phyloP scores from a whole-genome alignment of 2,329 filamentous ascomycete species.

The Penicillium polonicum region DNA sequence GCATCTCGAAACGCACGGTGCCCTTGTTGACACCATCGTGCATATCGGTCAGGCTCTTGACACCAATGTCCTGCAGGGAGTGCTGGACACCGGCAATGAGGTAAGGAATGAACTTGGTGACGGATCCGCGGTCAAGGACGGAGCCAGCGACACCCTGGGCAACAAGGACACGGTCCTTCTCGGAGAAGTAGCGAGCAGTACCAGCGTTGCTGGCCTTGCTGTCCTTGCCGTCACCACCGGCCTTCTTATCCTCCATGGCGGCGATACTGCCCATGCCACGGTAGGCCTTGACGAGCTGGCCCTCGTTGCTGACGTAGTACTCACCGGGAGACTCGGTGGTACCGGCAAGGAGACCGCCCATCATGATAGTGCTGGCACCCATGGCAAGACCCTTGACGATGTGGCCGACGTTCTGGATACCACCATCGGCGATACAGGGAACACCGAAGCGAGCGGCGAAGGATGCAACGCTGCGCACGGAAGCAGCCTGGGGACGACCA shows the following conservation, averaged over 20 bases:
- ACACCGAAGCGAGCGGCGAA: slow-evolving; percentile 94
- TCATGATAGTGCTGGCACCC: slow-evolving; percentile 95
- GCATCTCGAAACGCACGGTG: slow-evolving; percentile 84
- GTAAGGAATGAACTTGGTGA: slow-evolving; percentile 95
- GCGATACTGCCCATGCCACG: slow-evolving; percentile 98
- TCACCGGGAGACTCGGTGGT: slow-evolving; percentile 97
- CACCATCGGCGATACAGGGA: slow-evolving; percentile 95
- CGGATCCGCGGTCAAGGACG: slow-evolving; percentile 61
- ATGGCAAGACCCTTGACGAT: slow-evolving; percentile 97
- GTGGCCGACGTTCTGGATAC: slow-evolving; percentile 97
- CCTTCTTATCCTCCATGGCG: slow-evolving; percentile 99
- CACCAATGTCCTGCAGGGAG: slow-evolving; percentile 92
- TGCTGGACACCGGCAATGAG: slow-evolving; percentile 94
- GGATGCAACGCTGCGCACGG: slow-evolving; percentile 82
- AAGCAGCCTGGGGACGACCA: slow-evolving; percentile 89
- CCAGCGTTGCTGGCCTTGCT: slow-evolving; percentile 76
- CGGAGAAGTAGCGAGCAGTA: slow-evolving; percentile 96
- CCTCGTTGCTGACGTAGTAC: slow-evolving; percentile 93
- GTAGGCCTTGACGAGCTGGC: slow-evolving; percentile 98
- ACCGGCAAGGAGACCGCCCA: slow-evolving; percentile 95
- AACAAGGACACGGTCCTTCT: slow-evolving; percentile 90
- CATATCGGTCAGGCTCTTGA: slow-evolving; percentile 74
- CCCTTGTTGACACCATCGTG: slow-evolving; percentile 73
- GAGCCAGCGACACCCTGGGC: slow-evolving; percentile 91
- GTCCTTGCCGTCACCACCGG: slow-evolving; percentile 70